Conservation (phyloP, 2,329 filamentous ascomycete genomes). For the Eutypella sp. region DNA sequence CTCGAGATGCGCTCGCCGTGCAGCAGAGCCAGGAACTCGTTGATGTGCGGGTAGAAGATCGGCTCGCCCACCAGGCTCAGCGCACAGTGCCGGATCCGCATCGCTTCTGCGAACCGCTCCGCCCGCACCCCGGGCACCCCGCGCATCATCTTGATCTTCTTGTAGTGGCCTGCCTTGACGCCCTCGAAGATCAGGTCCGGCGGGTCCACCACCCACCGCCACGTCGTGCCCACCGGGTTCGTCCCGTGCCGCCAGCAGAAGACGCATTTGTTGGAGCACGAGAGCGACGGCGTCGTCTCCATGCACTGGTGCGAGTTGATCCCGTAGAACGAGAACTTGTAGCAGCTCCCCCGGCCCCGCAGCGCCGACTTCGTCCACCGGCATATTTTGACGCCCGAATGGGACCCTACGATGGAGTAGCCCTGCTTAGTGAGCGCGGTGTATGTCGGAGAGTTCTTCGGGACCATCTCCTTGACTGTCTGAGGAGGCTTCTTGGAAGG, state of each 20-base stretch:
- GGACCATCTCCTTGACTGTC: slow-evolving; percentile 85
- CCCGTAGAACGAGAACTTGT: slow-evolving; percentile 97
- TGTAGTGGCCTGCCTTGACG: slow-evolving; percentile 87
- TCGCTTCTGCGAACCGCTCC: slow-evolving; percentile 86
- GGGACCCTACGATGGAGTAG: slow-evolving; percentile 90
- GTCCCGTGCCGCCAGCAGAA: slow-evolving; percentile 99
- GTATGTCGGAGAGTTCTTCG: slow-evolving; percentile 83
- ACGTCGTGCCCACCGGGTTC: slow-evolving; percentile 92
- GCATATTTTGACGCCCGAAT: slow-evolving; percentile 96
- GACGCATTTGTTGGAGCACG: slow-evolving; percentile 96
- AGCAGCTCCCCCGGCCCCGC: slow-evolving; percentile 88
- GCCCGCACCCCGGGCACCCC: slow-evolving; percentile 89
- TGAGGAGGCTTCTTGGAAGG: slow-evolving; percentile 41
- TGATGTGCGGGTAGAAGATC: slow-evolving; percentile 98
- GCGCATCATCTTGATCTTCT: slow-evolving; percentile 96
- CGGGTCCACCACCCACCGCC: slow-evolving; percentile 93
- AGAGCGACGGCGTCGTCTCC: slow-evolving; percentile 93
- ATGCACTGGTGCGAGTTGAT: slow-evolving; percentile 97
- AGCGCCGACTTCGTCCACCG: slow-evolving; percentile 98
- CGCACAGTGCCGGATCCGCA: slow-evolving; percentile 90
- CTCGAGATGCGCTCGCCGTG: slow-evolving; percentile 84
- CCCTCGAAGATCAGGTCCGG: slow-evolving; percentile 86
- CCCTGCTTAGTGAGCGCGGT: slow-evolving; percentile 90
- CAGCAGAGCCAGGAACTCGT: slow-evolving; percentile 79
- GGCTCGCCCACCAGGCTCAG: slow-evolving; percentile 90